Base-by-base conservation (phyloP, 2,329 filamentous ascomycete species). In the Trichoderma citrinoviride region DNA sequence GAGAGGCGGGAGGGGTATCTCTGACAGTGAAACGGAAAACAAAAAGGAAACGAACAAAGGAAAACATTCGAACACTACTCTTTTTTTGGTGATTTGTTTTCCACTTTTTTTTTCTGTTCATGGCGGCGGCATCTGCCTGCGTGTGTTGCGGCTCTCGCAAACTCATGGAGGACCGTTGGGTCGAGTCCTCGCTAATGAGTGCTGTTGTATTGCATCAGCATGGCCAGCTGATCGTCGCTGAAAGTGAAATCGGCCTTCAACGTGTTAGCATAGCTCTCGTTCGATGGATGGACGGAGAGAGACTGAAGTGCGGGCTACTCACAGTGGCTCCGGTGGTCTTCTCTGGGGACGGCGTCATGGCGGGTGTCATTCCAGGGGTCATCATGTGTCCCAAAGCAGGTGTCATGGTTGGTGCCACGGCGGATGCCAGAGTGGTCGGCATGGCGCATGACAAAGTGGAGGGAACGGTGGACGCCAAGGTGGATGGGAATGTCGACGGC, bases 401-500 rank as follows among this genome's bases (percentile, higher is more conserved):
- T 5, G 33, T 12, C 33, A 14, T 14, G 12, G 33, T 14, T 10
- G 33, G 14, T 5, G 33, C 5, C 33, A 37, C 14, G 12, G n/a
- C n/a, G n/a, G n/a, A n/a, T n/a, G n/a, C n/a, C n/a, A n/a, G n/a
- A n/a, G n/a, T 14, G 33, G 33, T 37, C 12, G 33, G 5, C 33
- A 37, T 37, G 12, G n/a, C n/a, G n/a, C n/a, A n/a, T n/a, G n/a
- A n/a, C n/a, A n/a, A n/a, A n/a, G n/a, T n/a, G n/a, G n/a, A n/a
- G n/a, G n/a, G n/a, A n/a, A n/a, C n/a, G n/a, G n/a, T n/a, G n/a
- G n/a, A n/a, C n/a, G n/a, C n/a, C n/a, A n/a, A n/a, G n/a, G n/a
- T n/a, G n/a, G n/a, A n/a, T n/a, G n/a, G n/a, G n/a, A n/a, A n/a
- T 15, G 58, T 27, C 7, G 57, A 46, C 46, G 57, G 46, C 57